phyloP scores from a whole-genome alignment of 1,284 basidiomycete genomes.

The Apiotrichum mycotoxinovorans region DNA sequence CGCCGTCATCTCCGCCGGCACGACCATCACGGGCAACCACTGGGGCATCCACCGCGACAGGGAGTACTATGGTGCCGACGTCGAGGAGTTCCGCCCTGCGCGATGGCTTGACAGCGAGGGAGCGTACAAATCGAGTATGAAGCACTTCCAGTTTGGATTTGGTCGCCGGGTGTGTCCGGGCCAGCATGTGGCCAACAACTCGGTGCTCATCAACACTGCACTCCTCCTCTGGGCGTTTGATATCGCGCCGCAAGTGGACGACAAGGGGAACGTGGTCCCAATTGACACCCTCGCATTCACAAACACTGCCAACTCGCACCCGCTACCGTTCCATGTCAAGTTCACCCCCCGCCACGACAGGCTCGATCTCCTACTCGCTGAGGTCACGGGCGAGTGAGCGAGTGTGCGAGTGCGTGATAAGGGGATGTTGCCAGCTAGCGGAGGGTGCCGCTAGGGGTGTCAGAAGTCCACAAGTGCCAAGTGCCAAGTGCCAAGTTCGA shows the following conservation, averaged over 20 bases:
- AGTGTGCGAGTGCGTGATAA: too few species aligned
- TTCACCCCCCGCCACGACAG: slow-evolving; percentile 12
- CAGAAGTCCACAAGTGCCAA: too few species aligned
- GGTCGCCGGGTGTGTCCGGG: slow-evolving; percentile 44
- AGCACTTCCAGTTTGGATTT: slow-evolving; percentile 31
- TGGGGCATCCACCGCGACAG: slow-evolving; percentile 30
- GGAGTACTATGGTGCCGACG: slow-evolving; percentile 23
- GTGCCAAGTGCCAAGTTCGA: too few species aligned
- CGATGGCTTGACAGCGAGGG: slow-evolving; percentile 25
- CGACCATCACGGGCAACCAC: slow-evolving; percentile 15
- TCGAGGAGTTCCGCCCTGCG: slow-evolving; percentile 26
- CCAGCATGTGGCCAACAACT: slow-evolving; percentile 45
- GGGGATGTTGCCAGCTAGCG: too few species aligned
- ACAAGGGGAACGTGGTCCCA: too few species aligned
- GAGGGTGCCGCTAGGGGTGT: too few species aligned
- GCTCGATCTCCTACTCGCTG: too few species aligned
- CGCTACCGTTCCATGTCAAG: slow-evolving; percentile 15
- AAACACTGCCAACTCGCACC: slow-evolving; percentile 22
- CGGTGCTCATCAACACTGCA: slow-evolving; percentile 43
- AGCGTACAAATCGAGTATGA: slow-evolving; percentile 17
- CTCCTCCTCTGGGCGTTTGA: slow-evolving; percentile 45
- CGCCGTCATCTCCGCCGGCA: slow-evolving; percentile 7
- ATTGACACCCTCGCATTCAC: slow-evolving; percentile 25
- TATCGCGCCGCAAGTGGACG: slow-evolving; percentile 15
- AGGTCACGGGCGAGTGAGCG: too few species aligned